Evolutionary conservation across 352 stramenopile species (phyloP).

Genomic region (Pythium oligandrum): DNA sequence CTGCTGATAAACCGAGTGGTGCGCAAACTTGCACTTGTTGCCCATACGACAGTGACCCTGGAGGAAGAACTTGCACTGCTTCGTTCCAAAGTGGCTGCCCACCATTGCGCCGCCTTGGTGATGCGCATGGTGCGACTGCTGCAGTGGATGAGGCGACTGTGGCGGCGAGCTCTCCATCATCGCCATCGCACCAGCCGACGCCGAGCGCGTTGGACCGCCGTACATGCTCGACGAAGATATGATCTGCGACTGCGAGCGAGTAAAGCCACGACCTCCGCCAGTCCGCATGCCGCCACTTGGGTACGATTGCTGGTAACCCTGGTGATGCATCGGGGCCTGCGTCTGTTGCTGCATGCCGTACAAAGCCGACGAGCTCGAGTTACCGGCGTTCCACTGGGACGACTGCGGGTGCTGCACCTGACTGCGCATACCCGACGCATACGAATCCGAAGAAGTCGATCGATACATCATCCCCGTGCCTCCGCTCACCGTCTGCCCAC

Average conservation of each 20-base stretch:
- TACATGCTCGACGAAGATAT: conserved; percentile 1
- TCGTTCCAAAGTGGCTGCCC: conserved; percentile 16
- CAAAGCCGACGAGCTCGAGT: no score
- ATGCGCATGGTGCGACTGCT: no score
- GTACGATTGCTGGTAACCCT: conserved; percentile 10
- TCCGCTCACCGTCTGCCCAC: conserved; percentile 14
- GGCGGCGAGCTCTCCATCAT: conserved; percentile 57
- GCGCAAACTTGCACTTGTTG: conserved; percentile 83
- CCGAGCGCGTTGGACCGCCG: neutral
- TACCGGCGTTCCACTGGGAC: no score
- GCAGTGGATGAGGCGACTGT: conserved; percentile 37
- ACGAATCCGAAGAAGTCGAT: no score
- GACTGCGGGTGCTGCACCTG: no score
- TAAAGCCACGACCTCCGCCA: conserved; percentile 2
- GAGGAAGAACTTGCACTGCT: conserved; percentile 83
- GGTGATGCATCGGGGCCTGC: neutral
- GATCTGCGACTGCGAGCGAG: conserved; percentile 7
- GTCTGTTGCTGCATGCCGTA: neutral
- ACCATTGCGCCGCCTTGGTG: no score
- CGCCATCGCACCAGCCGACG: conserved; percentile 6
- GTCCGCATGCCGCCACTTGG: conserved; percentile 1
- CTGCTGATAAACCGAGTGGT: conserved; percentile 31
- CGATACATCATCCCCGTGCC: neutral
- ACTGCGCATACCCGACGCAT: no score
- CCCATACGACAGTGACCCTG: conserved; percentile 84